phyloP scores from a whole-genome alignment of 2,329 filamentous ascomycete genomes.

The Neonectria magnoliae region DNA sequence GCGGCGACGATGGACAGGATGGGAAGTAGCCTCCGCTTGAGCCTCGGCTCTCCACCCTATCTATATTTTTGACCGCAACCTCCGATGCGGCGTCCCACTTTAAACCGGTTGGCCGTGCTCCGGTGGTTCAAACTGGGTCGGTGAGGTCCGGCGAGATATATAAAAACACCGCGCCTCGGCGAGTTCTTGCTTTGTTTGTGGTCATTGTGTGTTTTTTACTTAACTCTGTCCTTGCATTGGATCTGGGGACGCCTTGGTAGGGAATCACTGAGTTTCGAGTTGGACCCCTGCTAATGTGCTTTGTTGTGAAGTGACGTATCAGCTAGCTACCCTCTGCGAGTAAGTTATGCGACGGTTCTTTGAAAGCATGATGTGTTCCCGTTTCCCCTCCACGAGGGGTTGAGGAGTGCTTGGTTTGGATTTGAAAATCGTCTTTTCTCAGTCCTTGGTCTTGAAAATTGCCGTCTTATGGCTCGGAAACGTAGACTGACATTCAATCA shows the following conservation, averaged over 20 bases:
- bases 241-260: not conserved
- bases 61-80: not conserved
- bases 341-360: constrained; percentile 9
- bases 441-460: not conserved
- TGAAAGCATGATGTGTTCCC: not conserved
- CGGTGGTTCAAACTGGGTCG: not conserved
- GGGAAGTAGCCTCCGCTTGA: constrained; percentile 20
- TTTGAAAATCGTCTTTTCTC: not conserved
- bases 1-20: constrained; percentile 10
- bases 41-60: constrained; percentile 20
- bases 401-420: not conserved
- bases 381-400: not conserved
- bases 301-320: constrained; percentile 6
- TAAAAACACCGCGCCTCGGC: not conserved
- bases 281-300: constrained; percentile 2
- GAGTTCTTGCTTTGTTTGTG: not conserved
- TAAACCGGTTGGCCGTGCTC: constrained; percentile 8
- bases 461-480: not conserved
- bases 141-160: constrained; percentile 1
- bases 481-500: not conserved
- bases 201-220: not conserved
- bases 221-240: constrained; percentile 1
- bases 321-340: not conserved
- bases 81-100: constrained; percentile 5
- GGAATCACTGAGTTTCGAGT: not conserved